Evolutionary conservation across 208 protist genomes (phyloP), one percentile per base, ranked within the genome.

Genomic region (Trypanosoma cruzi): DNA sequence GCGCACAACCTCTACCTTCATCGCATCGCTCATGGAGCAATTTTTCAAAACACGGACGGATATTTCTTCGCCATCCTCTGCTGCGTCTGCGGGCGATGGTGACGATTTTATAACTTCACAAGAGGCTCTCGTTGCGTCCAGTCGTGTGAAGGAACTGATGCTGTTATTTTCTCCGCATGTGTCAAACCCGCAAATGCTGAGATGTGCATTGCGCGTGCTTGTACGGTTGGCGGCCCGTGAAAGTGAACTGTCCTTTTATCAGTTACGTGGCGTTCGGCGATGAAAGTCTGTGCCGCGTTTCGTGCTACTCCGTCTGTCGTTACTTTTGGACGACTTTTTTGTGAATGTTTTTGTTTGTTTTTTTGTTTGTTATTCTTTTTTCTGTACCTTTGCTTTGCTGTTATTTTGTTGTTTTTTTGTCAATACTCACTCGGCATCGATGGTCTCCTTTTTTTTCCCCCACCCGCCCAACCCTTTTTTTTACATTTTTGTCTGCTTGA

Each of bases 131-230:
- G 14, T 50, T 40, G 55, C 60, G 6, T 62, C 50, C 24, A 24
- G 31, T 58, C 31, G 75, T 59, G 74, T 88, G 40, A 44, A 40
- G 20, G 84, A 92, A 62, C 53, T 94, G 8, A 71, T 82, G 40
- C 75, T 79, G 28, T 62, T 84, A 22, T 88, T 94, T 49, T 37
- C 74, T 0, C 79, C 83, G n/a, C 28, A 79, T 22, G 78, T 81
- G 29, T 44, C 81, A 24, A 80, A 88, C 44, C 64, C 72, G 37
- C 54, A 71, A 34, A 86, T 83, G 79, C 62, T 87, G 66, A 77
- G 78, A 61, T 89, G 88, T 76, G 78, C 79, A 24, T 71, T 78
- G 46, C 78, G 73, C 28, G 42, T 90, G 26, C 65, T 90, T 14
- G 69, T 85, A 42, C 53, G 72, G 31, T 26, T 75, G 20, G 64